Base-by-base conservation (phyloP, 768 basidiomycete species). In the Sistotremastrum niveocremeum region DNA sequence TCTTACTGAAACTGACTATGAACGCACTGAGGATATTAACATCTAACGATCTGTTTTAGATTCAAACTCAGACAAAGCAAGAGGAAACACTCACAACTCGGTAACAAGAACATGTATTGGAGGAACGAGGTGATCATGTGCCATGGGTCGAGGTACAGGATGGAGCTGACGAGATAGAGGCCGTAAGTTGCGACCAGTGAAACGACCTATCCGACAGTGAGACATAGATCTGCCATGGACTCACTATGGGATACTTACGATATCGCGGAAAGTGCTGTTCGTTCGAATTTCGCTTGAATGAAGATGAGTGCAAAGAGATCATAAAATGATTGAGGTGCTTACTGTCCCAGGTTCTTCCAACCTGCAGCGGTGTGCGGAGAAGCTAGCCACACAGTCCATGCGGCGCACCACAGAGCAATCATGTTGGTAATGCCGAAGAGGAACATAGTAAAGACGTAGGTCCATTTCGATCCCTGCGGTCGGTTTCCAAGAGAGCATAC, bases 111-210 rank as follows among this genome's bases (percentile, higher is more conserved):
- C 57, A 97, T 63, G 57, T 95, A 99, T 42, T 87, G 89, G 10
- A 81, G 53, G 57, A 91, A 90, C 55, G 86, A 90, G 6, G 93
- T 97, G 51, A 95, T 41, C 68, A 98, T 79, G 63, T 98, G 94
- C 88, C 89, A 93, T 4, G 95, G 93, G 62, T 99, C 95, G 48
- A 93, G 75, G 0, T 89, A 87, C 37, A 97, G 65, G 36, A 95
- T 52, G 50, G 83, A 81, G 39, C 84, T 74, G 34, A 82, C 65
- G 5, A 83, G 67, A 62, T 86, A 95, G 52, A 90, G 71, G 63
- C 59, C 28, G 61, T 55, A 49, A 61, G 65, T 39, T 61, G 53
- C 5, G 61, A 56, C 4, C 61, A 66, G 34, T 58, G 50, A 60
- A 10, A 58, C 61, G 7, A 69, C 54, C 57, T 68, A 64, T 43